These are phyloP conservation scores for Leccinellum luteum DNA, from an alignment of 768 basidiomycete species.

Conservation along the genomic window DNA sequence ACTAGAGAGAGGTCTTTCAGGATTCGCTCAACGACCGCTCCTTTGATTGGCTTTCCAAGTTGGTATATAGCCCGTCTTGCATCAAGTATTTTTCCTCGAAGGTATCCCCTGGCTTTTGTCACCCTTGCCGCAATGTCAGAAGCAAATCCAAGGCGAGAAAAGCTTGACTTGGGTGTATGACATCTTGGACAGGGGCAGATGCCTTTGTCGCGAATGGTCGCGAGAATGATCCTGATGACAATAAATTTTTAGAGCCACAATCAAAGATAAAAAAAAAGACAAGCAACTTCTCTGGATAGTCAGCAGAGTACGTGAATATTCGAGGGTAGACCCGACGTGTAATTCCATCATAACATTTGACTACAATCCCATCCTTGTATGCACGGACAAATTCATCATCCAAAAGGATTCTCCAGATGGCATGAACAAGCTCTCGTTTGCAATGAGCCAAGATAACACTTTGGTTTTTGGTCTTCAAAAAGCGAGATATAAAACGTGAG, in stretches of 20 bases:
- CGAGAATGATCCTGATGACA: slow-evolving; percentile 27
- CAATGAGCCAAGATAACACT: background rate
- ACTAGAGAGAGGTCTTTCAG: too few relatives aligned
- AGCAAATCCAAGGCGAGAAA: too few relatives aligned
- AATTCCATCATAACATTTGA: slow-evolving; percentile 3
- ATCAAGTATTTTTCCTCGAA: too few relatives aligned
- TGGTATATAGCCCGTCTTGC: too few relatives aligned
- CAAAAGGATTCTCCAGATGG: background rate
- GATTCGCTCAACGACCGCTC: too few relatives aligned
- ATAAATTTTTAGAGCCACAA: too few relatives aligned
- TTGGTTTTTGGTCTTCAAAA: background rate
- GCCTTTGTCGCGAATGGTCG: slow-evolving; percentile 24
- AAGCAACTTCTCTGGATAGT: slow-evolving; percentile 10
- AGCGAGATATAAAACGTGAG: background rate
- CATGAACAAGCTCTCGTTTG: slow-evolving; percentile 6
- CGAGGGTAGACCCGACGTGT: too few relatives aligned
- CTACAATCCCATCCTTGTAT: background rate
- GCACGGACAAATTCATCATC: background rate
- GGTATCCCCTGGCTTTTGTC: too few relatives aligned
- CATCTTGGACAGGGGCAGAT: slow-evolving; percentile 31
- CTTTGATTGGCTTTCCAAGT: too few relatives aligned
- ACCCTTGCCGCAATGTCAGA: too few relatives aligned
- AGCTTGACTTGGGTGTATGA: slow-evolving; percentile 13
- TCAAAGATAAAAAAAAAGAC: too few relatives aligned
- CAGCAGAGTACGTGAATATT: slow-evolving; percentile 3